Base-by-base conservation (phyloP, 2,329 filamentous ascomycete species). In the Penicillium sp. region DNA sequence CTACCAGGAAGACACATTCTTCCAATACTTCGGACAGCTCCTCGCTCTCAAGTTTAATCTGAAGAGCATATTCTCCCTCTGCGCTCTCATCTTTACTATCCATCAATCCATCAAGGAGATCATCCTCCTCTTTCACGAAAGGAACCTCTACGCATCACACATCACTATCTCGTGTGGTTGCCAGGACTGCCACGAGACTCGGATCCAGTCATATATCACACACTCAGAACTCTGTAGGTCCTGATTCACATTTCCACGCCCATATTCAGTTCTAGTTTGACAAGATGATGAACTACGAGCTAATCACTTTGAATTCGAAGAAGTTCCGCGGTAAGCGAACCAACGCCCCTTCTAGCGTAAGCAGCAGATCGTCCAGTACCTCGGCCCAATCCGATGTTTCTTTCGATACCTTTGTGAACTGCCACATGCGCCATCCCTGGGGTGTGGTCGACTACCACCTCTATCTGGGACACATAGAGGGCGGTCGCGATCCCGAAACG, bases 361-460 rank as follows among this genome's bases (percentile, higher is more conserved):
- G n/a, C 38, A 40, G 38, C 7, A 5, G 6, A 6, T 5, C 34
- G 5, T 36, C 14, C 7, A n/a, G 6, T 9, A 8, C 24, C 8
- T 27, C 24, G 24, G 24, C 24, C 8, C 24, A 27, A 27, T 27
- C 42, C 13, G 2, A n/a, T 22, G 7, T 39, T 6, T 1, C 16
- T 16, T 47, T 21, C 38, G 16, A 29, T 24, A 2, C 38, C 43
- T 9, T 24, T 42, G 18, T n/a, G 9, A 2, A 43, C 34, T 36
- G 34, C 8, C 21, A 34, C 16, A 50, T 50, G 47, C 34, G 27
- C 13, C 68, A 72, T 40, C 68, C 68, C 6, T 72, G 67, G 68
- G 59, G 63, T 9, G 57, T 70, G 13, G 51, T 71, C 8, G 71
- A 73, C 52, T 73, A 70, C 27, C 61, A 71, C 16, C 48, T 73